phyloP scores from a whole-genome alignment of 805 yeast species.

The Candida mattraensis region DNA sequence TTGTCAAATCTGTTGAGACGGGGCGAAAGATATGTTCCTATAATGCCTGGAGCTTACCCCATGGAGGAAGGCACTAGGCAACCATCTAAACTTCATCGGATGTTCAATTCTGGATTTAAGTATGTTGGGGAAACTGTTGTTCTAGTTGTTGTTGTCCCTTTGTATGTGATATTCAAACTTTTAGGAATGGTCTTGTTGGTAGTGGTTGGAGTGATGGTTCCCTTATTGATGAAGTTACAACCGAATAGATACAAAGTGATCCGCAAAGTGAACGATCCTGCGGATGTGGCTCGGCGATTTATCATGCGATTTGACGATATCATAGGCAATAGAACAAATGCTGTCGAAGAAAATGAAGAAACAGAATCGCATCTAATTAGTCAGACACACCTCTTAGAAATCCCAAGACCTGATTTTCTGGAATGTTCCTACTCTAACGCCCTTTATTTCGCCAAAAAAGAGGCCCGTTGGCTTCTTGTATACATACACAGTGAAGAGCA shows the following conservation, averaged over 20 bases:
- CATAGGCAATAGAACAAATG: conserved; percentile 23
- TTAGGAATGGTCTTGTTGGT: conserved; percentile 19
- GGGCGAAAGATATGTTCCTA: conserved; percentile 6
- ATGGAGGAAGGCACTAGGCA: conserved; percentile 9
- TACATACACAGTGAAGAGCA: conserved; percentile 73
- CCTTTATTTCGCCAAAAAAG: conserved; percentile 62
- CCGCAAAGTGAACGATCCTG: conserved; percentile 27
- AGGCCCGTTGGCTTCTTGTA: conserved; percentile 71
- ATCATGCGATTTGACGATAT: conserved; percentile 34
- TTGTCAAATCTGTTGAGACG: conserved; percentile 2
- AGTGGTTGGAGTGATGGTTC: conserved; percentile 21
- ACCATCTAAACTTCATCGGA: conserved; percentile 26
- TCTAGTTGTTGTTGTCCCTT: conserved; percentile 27
- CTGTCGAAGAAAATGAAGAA: conserved; percentile 2
- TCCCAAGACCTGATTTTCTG: conserved; percentile 45
- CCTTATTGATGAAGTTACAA: conserved; percentile 25
- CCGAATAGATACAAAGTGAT: conserved; percentile 23
- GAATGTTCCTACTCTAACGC: conserved; percentile 84
- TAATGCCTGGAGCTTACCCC: conserved; percentile 29
- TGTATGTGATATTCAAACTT: conserved; percentile 23
- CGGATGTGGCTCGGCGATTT: conserved; percentile 35
- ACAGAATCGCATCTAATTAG: conserved; percentile 9
- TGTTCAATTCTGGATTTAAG: conserved; percentile 14
- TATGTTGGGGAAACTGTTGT: conserved; percentile 15
- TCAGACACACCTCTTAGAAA: conserved; percentile 17